These are phyloP conservation scores for Sarocladium strictum DNA, from an alignment of 2,329 filamentous ascomycete genomes.

Conservation along the genomic window DNA sequence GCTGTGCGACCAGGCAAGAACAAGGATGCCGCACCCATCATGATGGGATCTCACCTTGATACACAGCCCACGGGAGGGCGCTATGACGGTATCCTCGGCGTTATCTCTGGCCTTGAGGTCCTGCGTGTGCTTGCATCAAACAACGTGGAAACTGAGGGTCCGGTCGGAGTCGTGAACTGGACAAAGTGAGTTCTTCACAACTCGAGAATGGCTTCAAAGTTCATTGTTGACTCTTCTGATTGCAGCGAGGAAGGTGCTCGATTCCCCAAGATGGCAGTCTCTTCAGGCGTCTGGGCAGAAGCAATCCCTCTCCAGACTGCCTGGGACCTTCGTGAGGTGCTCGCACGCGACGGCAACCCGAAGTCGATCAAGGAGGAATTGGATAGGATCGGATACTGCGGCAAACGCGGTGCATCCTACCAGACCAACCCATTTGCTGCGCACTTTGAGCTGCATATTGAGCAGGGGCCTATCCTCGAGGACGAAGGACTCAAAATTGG, in stretches of 20 bases:
- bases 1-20: constrained; percentile 59
- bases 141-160: constrained; percentile 61
- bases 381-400: constrained; percentile 65
- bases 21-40: constrained; percentile 55
- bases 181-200: constrained; percentile 47
- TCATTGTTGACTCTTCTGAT: neutral
- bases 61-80: constrained; percentile 59
- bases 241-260: constrained; percentile 71
- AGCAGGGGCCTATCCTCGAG: constrained; percentile 73
- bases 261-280: constrained; percentile 71
- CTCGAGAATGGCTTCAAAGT: neutral
- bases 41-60: constrained; percentile 65
- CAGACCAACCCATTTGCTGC: constrained; percentile 56
- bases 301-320: constrained; percentile 56
- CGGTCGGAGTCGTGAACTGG: constrained; percentile 72
- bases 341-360: constrained; percentile 3
- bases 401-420: constrained; percentile 28
- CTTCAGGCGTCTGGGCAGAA: constrained; percentile 72
- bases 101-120: constrained; percentile 68
- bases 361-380: constrained; percentile 40
- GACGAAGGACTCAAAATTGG: constrained; percentile 19
- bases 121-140: constrained; percentile 59
- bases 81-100: constrained; percentile 73
- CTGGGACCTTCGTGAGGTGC: constrained; percentile 30
- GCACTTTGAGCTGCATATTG: constrained; percentile 80